Conservation (phyloP, 169 alveolate genomes). For the Toxoplasma gondii region DNA sequence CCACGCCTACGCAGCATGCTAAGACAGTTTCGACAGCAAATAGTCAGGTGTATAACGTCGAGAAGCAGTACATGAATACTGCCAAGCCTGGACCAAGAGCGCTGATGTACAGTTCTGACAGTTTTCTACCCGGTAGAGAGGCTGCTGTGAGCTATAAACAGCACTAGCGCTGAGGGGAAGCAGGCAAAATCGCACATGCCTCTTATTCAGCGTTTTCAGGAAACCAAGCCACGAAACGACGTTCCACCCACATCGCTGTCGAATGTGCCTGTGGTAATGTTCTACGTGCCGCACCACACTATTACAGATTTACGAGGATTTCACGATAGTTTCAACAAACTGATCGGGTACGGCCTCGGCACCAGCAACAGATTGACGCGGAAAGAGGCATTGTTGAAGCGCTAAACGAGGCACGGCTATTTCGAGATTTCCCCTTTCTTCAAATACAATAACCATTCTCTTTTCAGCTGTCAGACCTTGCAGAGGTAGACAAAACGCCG, state of each 20-base stretch:
- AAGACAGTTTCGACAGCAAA: not conserved
- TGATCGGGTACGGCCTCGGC: not conserved
- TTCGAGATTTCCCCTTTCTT: not conserved
- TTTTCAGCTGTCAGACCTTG: not conserved
- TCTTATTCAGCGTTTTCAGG: not conserved
- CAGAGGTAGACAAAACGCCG: not conserved
- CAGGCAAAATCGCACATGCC: not conserved
- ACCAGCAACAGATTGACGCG: not conserved
- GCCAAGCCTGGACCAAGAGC: not conserved
- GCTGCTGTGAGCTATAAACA: not conserved
- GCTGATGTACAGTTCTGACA: not conserved
- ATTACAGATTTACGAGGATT: not conserved
- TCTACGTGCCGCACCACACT: not conserved
- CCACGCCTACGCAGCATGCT: not conserved
- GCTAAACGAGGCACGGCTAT: slow-evolving; percentile 4
- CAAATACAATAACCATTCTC: not conserved
- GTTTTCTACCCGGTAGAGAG: slow-evolving; percentile 8
- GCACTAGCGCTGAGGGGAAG: too few relatives aligned
- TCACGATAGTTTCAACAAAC: not conserved
- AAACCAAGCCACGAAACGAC: not conserved
- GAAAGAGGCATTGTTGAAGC: not conserved
- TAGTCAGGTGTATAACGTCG: slow-evolving; percentile 17
- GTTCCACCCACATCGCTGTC: not conserved
- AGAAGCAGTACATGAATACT: slow-evolving; percentile 14
- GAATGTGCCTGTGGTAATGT: not conserved